Percentiles rank a stretch among this genome's conserved stretches.
Conservation (phyloP, 768 basidiomycete genomes). For the Pisolithus microcarpus region DNA sequence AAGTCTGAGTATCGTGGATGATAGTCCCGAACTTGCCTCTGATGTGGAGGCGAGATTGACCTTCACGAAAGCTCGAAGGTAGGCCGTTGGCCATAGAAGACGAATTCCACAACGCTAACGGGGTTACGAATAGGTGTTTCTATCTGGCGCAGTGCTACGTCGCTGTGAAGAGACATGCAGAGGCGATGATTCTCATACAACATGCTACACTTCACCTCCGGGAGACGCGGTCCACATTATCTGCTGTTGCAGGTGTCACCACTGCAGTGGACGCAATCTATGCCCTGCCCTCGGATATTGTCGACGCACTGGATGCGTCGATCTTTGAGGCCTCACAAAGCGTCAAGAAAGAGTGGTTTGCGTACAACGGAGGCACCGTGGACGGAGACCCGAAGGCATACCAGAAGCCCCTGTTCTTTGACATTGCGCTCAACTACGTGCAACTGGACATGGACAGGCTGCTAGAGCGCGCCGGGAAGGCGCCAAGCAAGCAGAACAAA, state of each 20-base stretch:
- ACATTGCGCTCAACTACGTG: constrained; percentile 90
- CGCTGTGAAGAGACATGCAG: constrained; percentile 60
- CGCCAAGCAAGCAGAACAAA: constrained; percentile 13
- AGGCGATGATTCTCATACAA: constrained; percentile 64
- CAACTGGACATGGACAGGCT: constrained; percentile 78
- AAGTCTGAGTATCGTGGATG: constrained; percentile 76
- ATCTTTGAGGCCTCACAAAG: constrained; percentile 41
- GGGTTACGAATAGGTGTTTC: constrained; percentile 44
- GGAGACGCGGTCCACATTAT: constrained; percentile 53
- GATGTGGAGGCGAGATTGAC: constrained; percentile 72
- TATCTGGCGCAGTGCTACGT: constrained; percentile 75
- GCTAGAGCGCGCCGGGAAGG: constrained; percentile 62
- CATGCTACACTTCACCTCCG: constrained; percentile 69
- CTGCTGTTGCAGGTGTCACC: constrained; percentile 40
- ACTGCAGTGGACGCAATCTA: constrained; percentile 41
- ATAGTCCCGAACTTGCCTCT: constrained; percentile 74
- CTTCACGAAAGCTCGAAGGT: constrained; percentile 73
- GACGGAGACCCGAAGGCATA: constrained; percentile 40
- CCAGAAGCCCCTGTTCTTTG: constrained; percentile 89
- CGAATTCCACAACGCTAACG: background rate
- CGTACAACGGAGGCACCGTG: constrained; percentile 61
- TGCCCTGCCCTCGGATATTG: constrained; percentile 36
- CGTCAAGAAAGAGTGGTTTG: constrained; percentile 73
- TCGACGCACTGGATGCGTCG: constrained; percentile 47
- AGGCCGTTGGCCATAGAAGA: constrained; percentile 7